Conservation (phyloP, 139 green algal genomes). For the Volvox africanus region DNA sequence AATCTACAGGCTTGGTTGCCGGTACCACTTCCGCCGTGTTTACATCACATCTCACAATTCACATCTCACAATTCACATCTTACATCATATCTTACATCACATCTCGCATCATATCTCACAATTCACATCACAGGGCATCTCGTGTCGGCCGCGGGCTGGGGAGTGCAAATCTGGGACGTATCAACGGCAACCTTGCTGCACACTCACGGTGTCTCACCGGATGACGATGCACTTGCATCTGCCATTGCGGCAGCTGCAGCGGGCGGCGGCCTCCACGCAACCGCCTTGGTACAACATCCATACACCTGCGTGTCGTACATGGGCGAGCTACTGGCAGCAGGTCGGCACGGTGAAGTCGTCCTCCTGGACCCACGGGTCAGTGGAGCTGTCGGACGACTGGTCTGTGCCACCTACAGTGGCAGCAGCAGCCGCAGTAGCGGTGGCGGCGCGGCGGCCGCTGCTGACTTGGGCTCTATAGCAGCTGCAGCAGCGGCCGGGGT, state of each 20-base stretch:
- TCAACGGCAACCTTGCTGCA: slow-evolving; percentile 50
- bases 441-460: background rate
- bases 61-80: too few relatives aligned
- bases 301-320: slow-evolving; percentile 55
- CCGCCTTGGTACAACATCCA: slow-evolving; percentile 8
- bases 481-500: slow-evolving; percentile 13
- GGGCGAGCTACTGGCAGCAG: slow-evolving; percentile 57
- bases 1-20: too few relatives aligned
- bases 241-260: background rate
- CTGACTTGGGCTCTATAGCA: slow-evolving; percentile 16
- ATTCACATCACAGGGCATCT: slow-evolving; percentile 52
- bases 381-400: background rate
- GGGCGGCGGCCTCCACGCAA: background rate
- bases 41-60: too few relatives aligned
- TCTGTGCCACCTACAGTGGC: background rate
- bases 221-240: background rate
- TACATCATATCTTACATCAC: too few relatives aligned
- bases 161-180: slow-evolving; percentile 60
- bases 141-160: slow-evolving; percentile 17
- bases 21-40: too few relatives aligned
- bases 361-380: slow-evolving; percentile 51
- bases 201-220: background rate
- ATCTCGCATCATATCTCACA: too few relatives aligned
- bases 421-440: background rate
- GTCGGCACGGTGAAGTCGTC: slow-evolving; percentile 48